Base-by-base conservation (phyloP, 2,329 filamentous ascomycete species). In the Talaromyces sp. region DNA sequence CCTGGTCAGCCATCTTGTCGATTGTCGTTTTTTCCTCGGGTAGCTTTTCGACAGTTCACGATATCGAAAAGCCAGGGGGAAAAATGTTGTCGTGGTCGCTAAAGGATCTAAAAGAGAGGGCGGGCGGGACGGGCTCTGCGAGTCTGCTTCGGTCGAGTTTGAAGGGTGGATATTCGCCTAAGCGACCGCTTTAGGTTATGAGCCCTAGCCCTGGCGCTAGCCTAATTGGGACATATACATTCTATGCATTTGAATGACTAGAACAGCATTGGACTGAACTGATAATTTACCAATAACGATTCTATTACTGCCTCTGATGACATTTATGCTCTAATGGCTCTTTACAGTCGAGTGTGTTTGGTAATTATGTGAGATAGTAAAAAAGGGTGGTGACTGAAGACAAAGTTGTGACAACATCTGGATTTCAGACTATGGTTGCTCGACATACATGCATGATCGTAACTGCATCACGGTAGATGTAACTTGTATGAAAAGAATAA, bases 1-100 rank as follows among this genome's bases (percentile, higher is more conserved):
- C 88, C 72, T 80, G 76, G 84, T 93, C 89, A 86, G 89, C 89
- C 89, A 93, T 93, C 81, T 77, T 89, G 83, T 81, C 80, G 78
- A 77, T 68, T 70, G 64, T 31, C 31, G 11, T 40, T 21, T 60
- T n/a, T 70, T 73, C 72, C 70, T 75, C 71, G 71, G 68, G 67
- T 70, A 72, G 74, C 76, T 73, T 75, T 72, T 68, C 74, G 75
- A 74, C 58, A 52, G 39, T 69, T 39, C 67, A 69, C 63, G 63
- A 60, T 69, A 69, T 76, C 72, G 74, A 76, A 77, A 77, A 76
- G 73, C 75, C 73, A 75, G 66, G 58, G 54, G 41, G 53, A 50
- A 57, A 57, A 57, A 70, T 48, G 65, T 68, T 67, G 70, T 72
- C 71, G 73, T 69, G 72, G 72, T 71, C 70, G 69, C 69, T 72